Evolutionary conservation across 1,139 yeast genomes (phyloP).

Genomic region (Meyerozyma smithsonii): DNA sequence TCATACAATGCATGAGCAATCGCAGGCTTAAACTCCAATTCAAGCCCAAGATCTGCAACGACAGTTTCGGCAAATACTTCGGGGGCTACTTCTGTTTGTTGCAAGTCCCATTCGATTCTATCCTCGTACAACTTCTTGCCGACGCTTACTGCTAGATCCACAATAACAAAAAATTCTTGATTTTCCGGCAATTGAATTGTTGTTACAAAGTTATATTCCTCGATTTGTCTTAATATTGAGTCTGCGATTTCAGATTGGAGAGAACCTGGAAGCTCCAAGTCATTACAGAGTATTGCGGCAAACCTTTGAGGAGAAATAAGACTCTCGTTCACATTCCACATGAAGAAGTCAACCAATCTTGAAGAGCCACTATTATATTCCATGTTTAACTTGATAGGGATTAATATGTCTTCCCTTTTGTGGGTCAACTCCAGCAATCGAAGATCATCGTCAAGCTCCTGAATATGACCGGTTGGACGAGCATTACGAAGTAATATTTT

Average conservation of each 20-base stretch:
- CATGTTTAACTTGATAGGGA: conserved; percentile 75
- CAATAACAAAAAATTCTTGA: conserved; percentile 67
- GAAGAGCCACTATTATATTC: conserved; percentile 60
- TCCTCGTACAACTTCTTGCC: conserved; percentile 86
- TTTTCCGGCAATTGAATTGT: conserved; percentile 62
- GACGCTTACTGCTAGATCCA: conserved; percentile 77
- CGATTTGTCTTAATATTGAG: conserved; percentile 74
- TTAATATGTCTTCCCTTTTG: conserved; percentile 41
- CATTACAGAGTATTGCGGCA: conserved; percentile 74
- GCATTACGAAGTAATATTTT: conserved; percentile 33
- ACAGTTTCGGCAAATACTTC: conserved; percentile 79
- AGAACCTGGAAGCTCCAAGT: conserved; percentile 68
- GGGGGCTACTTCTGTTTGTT: conserved; percentile 64
- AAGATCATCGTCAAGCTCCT: conserved; percentile 15
- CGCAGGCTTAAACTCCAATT: conserved; percentile 85
- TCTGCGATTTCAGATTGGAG: conserved; percentile 64
- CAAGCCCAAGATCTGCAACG: conserved; percentile 78
- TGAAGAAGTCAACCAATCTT: conserved; percentile 71
- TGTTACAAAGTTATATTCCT: conserved; percentile 56
- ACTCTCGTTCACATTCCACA: conserved; percentile 86
- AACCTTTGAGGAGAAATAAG: conserved; percentile 80
- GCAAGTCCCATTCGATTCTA: conserved; percentile 91
- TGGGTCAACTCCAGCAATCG: conserved; percentile 18
- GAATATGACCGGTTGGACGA: conserved; percentile 25
- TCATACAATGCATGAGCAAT: conserved; percentile 88